Base-by-base conservation (phyloP, 1,284 basidiomycete genomes). In the Ceratorhiza oryzae-sativae region DNA sequence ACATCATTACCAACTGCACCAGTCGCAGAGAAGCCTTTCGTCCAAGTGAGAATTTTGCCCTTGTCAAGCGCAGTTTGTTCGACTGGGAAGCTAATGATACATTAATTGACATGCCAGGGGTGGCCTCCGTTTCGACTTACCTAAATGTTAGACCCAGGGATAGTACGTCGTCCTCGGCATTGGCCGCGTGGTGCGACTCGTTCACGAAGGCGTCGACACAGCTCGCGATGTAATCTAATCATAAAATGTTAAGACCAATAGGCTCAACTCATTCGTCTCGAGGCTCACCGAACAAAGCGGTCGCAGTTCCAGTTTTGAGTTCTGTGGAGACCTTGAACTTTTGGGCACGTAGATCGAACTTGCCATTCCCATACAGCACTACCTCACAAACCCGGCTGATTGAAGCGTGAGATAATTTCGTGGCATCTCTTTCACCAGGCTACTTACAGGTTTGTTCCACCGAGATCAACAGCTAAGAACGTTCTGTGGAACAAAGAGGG, bases 151-250 rank as follows among this genome's bases (percentile, higher is more conserved):
- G 86, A 5, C 95, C 95, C 3, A 98, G 87, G 74, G 93, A 90
- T 73, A 98, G 76, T 72, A 89, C 83, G 77, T 83, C 83, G 36
- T 83, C 81, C 18, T 41, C 20, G 13, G 75, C 74, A 25, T 71
- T 73, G 3, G 34, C 36, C 13, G 56, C 49, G 25, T 62, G 58
- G 27, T 56, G 56, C 15, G 55, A 70, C 23, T 90, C 87, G n/a
- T 89, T 96, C 72, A 99, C 84, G 83, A 99, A 99, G 10, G 91
- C 89, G 79, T 97, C 94, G 36, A 99, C 95, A 6, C 93, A 96
- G 77, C 95, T 92, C 34, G 97, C 97, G 76, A 99, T 92, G 82
- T 97, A 99, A 82, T 97, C 94, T 94, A 42, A 60, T 34, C 18
- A 23, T 30, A 20, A 20, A 10, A 15, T 18, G 25, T 8, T 49